A percentile compares a stretch with the other conserved stretches of the same genome.
Evolutionary conservation across 2,329 filamentous ascomycete genomes (phyloP).

Genomic region (Neonectria coccinea): DNA sequence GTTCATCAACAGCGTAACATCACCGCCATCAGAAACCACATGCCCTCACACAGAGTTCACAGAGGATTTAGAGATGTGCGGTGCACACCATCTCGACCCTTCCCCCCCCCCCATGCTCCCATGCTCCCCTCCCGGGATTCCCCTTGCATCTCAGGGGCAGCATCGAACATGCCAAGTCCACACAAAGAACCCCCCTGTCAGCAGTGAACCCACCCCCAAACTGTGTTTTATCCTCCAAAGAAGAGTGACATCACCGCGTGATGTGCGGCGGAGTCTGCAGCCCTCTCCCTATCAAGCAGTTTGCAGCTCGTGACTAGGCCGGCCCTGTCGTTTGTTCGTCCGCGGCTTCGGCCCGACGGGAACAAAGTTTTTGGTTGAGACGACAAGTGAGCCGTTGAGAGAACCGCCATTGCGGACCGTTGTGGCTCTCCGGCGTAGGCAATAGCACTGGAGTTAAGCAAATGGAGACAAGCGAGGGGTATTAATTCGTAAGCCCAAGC

Average conservation of each 20-base stretch:
- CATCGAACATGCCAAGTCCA: not conserved
- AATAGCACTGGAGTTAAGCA: not conserved
- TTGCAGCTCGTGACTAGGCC: not conserved
- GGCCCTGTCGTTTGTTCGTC: conserved; percentile 5
- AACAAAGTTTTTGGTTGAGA: not conserved
- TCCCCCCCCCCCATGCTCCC: not conserved
- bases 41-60: conserved; percentile 5
- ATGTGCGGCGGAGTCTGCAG: not conserved
- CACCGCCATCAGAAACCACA: conserved; percentile 3
- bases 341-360: conserved; percentile 4
- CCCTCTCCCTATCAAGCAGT: not conserved
- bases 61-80: conserved; percentile 4
- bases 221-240: conserved; percentile 6
- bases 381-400: not conserved
- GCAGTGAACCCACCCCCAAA: conserved; percentile 16
- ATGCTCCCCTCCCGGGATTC: not conserved
- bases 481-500: not conserved
- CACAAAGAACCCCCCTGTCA: conserved; percentile 26
- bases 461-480: not conserved
- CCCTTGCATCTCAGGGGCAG: conserved; percentile 15
- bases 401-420: not conserved
- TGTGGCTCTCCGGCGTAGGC: not conserved
- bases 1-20: not conserved
- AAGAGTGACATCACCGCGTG: conserved; percentile 15
- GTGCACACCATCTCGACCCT: not conserved